A percentile compares a stretch with the other conserved stretches of the same genome.
These are phyloP conservation scores for Arabis hirsuta DNA, from an alignment of 345 rosid genomes.

Conservation along the genomic window DNA sequence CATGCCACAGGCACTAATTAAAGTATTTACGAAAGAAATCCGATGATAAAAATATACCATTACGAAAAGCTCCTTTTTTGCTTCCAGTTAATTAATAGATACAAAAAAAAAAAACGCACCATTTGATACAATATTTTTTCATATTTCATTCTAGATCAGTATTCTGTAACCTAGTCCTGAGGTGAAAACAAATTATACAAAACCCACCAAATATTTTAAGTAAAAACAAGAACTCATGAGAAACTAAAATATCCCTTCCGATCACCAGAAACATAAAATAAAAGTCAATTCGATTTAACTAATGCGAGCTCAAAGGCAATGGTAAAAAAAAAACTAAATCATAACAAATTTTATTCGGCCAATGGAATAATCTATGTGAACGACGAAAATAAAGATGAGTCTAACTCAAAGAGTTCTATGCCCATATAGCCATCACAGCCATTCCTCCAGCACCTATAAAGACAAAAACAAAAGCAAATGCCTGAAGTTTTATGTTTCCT, in stretches of 20 bases:
- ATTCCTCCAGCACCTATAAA: conserved; percentile 44
- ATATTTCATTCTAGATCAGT: too few species aligned
- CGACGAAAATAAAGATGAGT: not conserved
- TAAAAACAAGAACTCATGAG: not conserved
- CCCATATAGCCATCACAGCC: conserved; percentile 50
- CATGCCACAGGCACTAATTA: too few species aligned
- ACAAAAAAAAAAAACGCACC: too few species aligned
- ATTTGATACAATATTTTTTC: too few species aligned
- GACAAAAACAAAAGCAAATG: conserved; percentile 35
- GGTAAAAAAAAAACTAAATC: not conserved
- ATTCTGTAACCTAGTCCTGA: too few species aligned
- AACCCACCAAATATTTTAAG: not conserved
- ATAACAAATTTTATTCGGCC: not conserved
- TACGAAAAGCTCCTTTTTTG: too few species aligned
- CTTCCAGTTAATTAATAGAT: too few species aligned
- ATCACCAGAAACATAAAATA: too few species aligned
- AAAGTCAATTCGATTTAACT: too few species aligned
- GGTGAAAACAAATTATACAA: too few species aligned
- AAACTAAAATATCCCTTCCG: not conserved
- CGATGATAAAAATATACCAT: too few species aligned
- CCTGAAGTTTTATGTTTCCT: conserved; percentile 31
- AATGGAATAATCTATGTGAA: not conserved
- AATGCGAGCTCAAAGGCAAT: not conserved
- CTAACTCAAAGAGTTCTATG: conserved; percentile 25
- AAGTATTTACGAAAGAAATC: too few species aligned